phyloP scores from a whole-genome alignment of 768 basidiomycete species.

The Nidula microcarpa region DNA sequence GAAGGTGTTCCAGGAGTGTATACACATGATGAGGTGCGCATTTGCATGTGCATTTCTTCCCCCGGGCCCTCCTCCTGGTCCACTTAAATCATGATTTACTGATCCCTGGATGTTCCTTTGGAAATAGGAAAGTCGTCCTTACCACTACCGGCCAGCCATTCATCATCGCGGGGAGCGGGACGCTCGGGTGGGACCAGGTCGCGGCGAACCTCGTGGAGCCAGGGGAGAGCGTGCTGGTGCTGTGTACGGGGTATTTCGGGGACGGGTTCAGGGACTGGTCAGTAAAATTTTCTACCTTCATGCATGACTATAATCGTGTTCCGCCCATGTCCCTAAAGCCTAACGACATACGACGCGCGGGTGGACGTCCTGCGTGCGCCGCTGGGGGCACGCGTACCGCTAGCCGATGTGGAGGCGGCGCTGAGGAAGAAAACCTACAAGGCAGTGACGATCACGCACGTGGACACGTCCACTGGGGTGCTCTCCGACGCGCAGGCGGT shows the following conservation, averaged over 20 bases:
- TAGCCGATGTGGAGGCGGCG: conserved; percentile 54
- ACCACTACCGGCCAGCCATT: conserved; percentile 72
- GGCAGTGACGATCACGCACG: conserved; percentile 83
- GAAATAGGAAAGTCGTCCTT: conserved; percentile 58
- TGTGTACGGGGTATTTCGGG: conserved; percentile 90
- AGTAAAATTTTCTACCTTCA: conserved; percentile 12
- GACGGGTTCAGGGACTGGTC: conserved; percentile 80
- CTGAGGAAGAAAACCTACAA: conserved; percentile 73
- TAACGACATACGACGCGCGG: conserved; percentile 76
- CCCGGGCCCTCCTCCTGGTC: neutral
- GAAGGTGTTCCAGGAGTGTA: conserved; percentile 72
- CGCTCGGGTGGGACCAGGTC: conserved; percentile 91
- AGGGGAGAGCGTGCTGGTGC: conserved; percentile 69
- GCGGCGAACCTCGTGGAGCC: conserved; percentile 78
- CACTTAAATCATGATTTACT: neutral
- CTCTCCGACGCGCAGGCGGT: conserved; percentile 74
- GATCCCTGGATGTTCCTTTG: neutral
- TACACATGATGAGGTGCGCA: conserved; percentile 64
- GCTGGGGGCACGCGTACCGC: conserved; percentile 60
- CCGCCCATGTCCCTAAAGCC: conserved; percentile 27
- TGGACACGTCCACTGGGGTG: conserved; percentile 85
- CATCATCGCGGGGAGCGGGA: conserved; percentile 84
- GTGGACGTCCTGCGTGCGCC: conserved; percentile 71
- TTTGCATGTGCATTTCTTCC: neutral
- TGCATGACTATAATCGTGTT: neutral